Conservation (phyloP, 345 rosid species). For the Melastoma malabathricum region DNA sequence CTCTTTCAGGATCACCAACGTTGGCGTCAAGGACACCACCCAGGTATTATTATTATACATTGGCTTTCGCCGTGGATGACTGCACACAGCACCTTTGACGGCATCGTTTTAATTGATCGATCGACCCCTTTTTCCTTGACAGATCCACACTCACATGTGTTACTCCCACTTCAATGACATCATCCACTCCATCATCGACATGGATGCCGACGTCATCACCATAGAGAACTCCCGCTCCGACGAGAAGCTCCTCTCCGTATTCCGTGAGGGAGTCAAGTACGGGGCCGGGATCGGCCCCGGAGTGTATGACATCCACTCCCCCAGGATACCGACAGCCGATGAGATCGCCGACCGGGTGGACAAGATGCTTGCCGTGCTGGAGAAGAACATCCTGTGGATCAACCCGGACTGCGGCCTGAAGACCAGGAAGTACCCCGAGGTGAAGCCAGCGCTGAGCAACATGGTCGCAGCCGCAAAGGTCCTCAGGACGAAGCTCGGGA, state of each 20-base stretch:
- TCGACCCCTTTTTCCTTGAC: slow-evolving; percentile 1
- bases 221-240: slow-evolving; percentile 98
- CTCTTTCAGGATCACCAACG: slow-evolving; percentile 94
- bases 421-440: slow-evolving; percentile 85
- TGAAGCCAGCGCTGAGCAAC: slow-evolving; percentile 77
- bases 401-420: slow-evolving; percentile 97
- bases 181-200: slow-evolving; percentile 88
- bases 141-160: slow-evolving; percentile 99
- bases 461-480: slow-evolving; percentile 90
- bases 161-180: slow-evolving; percentile 98
- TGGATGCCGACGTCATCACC: slow-evolving; percentile 98
- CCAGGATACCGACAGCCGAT: slow-evolving; percentile 82
- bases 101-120: neutral
- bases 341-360: slow-evolving; percentile 89
- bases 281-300: slow-evolving; percentile 98
- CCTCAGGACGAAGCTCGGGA: slow-evolving; percentile 76
- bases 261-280: slow-evolving; percentile 95
- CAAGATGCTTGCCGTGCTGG: slow-evolving; percentile 95
- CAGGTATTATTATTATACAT: slow-evolving; percentile 34
- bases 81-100: neutral
- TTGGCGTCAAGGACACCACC: slow-evolving; percentile 73
- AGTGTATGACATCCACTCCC: slow-evolving; percentile 94
- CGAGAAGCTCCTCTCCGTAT: slow-evolving; percentile 90
- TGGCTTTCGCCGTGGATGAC: neutral
- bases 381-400: slow-evolving; percentile 85